Evolutionary conservation across 2,329 filamentous ascomycete species (phyloP).

Genomic region (Ilyonectria destructans): DNA sequence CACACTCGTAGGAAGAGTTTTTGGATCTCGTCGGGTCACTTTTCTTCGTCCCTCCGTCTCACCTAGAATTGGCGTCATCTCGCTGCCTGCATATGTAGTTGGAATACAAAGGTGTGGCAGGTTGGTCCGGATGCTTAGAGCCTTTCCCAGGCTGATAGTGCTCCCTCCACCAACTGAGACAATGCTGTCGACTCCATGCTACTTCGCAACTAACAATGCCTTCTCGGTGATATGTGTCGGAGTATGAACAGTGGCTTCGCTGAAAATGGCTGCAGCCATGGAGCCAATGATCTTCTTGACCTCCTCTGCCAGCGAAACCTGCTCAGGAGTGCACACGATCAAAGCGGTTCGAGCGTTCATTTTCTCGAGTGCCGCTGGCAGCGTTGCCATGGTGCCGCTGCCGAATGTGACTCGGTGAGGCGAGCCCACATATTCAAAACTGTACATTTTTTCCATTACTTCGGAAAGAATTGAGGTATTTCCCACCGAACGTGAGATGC

Average conservation of each 20-base stretch:
- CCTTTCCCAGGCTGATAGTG: conserved; percentile 71
- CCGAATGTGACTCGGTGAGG: conserved; percentile 71
- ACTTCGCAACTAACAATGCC: conserved; percentile 14
- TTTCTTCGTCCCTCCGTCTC: conserved; percentile 74
- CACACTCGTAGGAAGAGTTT: conserved; percentile 73
- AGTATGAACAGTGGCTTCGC: conserved; percentile 33
- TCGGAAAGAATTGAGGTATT: too few relatives aligned
- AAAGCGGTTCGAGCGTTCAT: conserved; percentile 58
- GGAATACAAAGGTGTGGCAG: conserved; percentile 68
- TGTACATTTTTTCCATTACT: conserved; percentile 65
- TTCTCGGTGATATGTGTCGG: conserved; percentile 30
- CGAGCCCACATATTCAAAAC: conserved; percentile 70
- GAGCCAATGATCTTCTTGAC: conserved; percentile 32
- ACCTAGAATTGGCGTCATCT: conserved; percentile 77
- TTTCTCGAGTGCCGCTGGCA: conserved; percentile 60
- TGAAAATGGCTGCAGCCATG: conserved; percentile 27
- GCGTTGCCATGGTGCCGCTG: conserved; percentile 66
- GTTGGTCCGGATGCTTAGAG: conserved; percentile 69
- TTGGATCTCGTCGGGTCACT: conserved; percentile 70
- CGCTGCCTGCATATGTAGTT: conserved; percentile 74
- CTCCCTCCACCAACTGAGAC: conserved; percentile 47
- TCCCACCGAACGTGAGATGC: too few relatives aligned
- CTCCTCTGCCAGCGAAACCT: conserved; percentile 33
- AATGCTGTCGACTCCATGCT: conserved; percentile 46
- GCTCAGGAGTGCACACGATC: conserved; percentile 69